Conservation (phyloP, 2,329 filamentous ascomycete genomes). For the Sclerotiophoma versabilis region DNA sequence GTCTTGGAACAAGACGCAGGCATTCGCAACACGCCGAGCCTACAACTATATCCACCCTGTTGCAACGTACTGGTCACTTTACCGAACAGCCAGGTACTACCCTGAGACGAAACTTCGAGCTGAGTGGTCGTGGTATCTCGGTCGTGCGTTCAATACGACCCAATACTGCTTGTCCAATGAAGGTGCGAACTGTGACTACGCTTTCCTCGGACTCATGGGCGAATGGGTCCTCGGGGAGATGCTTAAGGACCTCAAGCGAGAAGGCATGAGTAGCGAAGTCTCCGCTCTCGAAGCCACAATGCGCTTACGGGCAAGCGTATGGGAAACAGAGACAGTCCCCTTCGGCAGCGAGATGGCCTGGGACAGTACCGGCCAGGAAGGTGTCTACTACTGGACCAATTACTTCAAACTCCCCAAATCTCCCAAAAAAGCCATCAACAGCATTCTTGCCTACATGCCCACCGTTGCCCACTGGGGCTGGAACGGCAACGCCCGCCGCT, state of each 20-base stretch:
- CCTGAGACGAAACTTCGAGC: slow-evolving; percentile 53
- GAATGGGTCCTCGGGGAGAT: slow-evolving; percentile 65
- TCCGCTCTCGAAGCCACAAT: slow-evolving; percentile 55
- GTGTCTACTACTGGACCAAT: slow-evolving; percentile 66
- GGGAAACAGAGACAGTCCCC: slow-evolving; percentile 61
- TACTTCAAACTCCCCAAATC: slow-evolving; percentile 60
- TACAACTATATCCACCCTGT: slow-evolving; percentile 68
- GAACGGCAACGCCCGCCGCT: slow-evolving; percentile 67
- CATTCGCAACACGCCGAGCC: slow-evolving; percentile 59
- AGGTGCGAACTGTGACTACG: slow-evolving; percentile 50
- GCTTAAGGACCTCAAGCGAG: slow-evolving; percentile 59
- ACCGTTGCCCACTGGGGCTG: slow-evolving; percentile 68
- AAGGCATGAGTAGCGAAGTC: slow-evolving; percentile 53
- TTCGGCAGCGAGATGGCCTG: slow-evolving; percentile 69
- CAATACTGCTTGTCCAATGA: slow-evolving; percentile 48
- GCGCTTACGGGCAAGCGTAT: slow-evolving; percentile 57
- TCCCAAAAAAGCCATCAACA: slow-evolving; percentile 61
- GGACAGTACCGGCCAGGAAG: slow-evolving; percentile 69
- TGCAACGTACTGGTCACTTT: slow-evolving; percentile 65
- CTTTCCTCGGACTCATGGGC: slow-evolving; percentile 63
- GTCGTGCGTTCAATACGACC: slow-evolving; percentile 62
- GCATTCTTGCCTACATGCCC: slow-evolving; percentile 64
- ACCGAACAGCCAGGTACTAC: slow-evolving; percentile 61
- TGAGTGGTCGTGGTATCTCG: slow-evolving; percentile 63
- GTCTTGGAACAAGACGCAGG: slow-evolving; percentile 58